Base-by-base conservation (phyloP, 2,329 filamentous ascomycete species). In the Gremmenia infestans region DNA sequence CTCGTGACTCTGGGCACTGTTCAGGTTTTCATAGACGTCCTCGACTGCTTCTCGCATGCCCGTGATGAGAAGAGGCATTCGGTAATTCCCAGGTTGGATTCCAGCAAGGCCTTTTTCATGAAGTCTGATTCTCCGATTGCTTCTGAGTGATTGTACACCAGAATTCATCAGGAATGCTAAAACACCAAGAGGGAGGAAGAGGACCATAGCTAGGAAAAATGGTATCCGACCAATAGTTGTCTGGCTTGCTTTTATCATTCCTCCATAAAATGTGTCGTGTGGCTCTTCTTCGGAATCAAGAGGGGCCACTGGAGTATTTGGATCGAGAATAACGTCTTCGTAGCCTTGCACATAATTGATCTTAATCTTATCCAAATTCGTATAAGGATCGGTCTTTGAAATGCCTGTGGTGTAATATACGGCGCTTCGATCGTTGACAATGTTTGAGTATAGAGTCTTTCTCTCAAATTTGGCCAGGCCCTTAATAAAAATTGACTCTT, bases 401-500 rank as follows among this genome's bases (percentile, higher is more conserved):
- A 97, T 90, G 19, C 78, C 79, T 0, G 91, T 89, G 0, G 93
- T 97, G 70, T 93, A 96, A 72, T 89, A 90, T 0, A 87, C 83
- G 4, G 90, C 89, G 46, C 83, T 89, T 53, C 85, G 79, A 73
- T 97, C 93, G 71, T 97, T 96, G 67, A 88, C 76, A 48, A 96
- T 85, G 68, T 97, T 97, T 43, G 87, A 80, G 71, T 97, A 97
- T 1, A 96, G 75, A 4, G 83, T 88, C 56, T 85, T 86, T 53
- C 88, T 80, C 69, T 85, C 82, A 74, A 97, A 97, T 63, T 78
- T 81, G 58, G 82, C 80, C 47, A 97, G 77, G 0, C 86, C 92
- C 35, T 82, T 82, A 65, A 96, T 87, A 73, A 97, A 97, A 63
- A 96, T 88, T 59, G 88, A 92, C 50, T 87, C 81, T 0, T 87